phyloP scores from a whole-genome alignment of 441 rosid genomes.

The Erysimum cheiri region DNA sequence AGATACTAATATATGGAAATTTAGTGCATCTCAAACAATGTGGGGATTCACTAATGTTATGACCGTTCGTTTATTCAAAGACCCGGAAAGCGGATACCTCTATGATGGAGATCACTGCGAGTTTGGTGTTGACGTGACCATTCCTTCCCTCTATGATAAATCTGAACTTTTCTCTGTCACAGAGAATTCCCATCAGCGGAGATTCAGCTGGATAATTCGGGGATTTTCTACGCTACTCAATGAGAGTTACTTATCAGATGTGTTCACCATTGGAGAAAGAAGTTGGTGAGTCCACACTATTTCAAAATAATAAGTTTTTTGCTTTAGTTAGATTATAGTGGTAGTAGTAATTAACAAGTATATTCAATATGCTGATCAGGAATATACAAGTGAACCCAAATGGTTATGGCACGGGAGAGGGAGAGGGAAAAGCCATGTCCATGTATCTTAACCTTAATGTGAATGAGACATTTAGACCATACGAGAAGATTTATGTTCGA shows the following conservation, averaged over 20 bases:
- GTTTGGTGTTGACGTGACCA: slow-evolving; percentile 26
- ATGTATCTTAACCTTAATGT: not conserved
- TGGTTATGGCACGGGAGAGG: not conserved
- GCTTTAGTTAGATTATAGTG: not conserved
- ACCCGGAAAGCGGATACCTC: not conserved
- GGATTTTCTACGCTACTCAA: slow-evolving; percentile 6
- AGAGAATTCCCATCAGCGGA: not conserved
- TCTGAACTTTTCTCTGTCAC: slow-evolving; percentile 33
- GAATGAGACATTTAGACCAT: slow-evolving; percentile 7
- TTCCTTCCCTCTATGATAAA: not conserved
- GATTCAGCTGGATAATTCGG: not conserved
- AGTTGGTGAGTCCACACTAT: slow-evolving; percentile 21
- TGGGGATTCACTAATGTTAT: slow-evolving; percentile 19
- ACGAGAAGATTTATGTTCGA: slow-evolving; percentile 28
- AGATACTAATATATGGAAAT: slow-evolving; percentile 23
- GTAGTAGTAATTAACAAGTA: not conserved
- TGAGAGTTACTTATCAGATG: not conserved
- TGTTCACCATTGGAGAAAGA: slow-evolving; percentile 31
- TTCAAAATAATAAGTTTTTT: not conserved
- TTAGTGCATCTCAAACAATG: slow-evolving; percentile 2
- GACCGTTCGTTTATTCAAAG: not conserved
- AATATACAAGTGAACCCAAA: slow-evolving; percentile 3
- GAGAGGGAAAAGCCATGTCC: slow-evolving; percentile 12
- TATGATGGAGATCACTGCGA: slow-evolving; percentile 29
- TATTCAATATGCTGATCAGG: slow-evolving; percentile 14